phyloP scores from a whole-genome alignment of 768 basidiomycete genomes.

The Piloderma croceum region DNA sequence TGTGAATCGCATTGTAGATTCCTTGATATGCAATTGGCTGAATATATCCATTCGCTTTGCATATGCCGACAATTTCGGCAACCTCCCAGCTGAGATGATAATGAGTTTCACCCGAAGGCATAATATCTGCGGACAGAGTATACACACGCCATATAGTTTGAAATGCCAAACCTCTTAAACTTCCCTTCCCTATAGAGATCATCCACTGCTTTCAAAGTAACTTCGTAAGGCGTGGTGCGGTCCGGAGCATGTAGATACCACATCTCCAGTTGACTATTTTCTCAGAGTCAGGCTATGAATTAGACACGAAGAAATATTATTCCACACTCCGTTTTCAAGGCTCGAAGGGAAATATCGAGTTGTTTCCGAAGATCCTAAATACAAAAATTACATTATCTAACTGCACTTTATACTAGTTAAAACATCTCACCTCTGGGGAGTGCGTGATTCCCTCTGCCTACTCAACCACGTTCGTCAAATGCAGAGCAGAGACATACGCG shows the following conservation, averaged over 20 bases:
- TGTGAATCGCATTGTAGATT: slow-evolving; percentile 40
- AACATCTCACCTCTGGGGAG: slow-evolving; percentile 16
- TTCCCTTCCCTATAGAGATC: slow-evolving; percentile 47
- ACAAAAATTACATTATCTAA: no score
- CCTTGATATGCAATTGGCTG: slow-evolving; percentile 46
- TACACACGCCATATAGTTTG: slow-evolving; percentile 53
- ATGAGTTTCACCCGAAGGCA: slow-evolving; percentile 7
- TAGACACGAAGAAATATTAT: slow-evolving; percentile 4
- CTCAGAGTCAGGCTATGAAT: slow-evolving; percentile 1
- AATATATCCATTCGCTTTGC: slow-evolving; percentile 40
- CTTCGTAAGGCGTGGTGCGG: slow-evolving; percentile 39
- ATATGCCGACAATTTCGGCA: slow-evolving; percentile 38
- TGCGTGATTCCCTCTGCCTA: slow-evolving; percentile 14
- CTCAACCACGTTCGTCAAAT: no score
- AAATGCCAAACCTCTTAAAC: slow-evolving; percentile 59
- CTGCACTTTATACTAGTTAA: no score
- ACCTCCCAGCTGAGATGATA: slow-evolving; percentile 32
- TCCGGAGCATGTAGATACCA: slow-evolving; percentile 46
- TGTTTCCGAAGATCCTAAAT: slow-evolving; percentile 29
- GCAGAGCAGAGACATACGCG: no score
- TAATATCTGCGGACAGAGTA: neutral
- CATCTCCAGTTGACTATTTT: slow-evolving; percentile 28
- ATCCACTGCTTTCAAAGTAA: slow-evolving; percentile 41
- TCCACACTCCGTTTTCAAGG: slow-evolving; percentile 41
- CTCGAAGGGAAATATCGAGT: slow-evolving; percentile 33